Evolutionary conservation across 192 early-diverging fungal species (phyloP).

Genomic region (Entomortierella lignicola): DNA sequence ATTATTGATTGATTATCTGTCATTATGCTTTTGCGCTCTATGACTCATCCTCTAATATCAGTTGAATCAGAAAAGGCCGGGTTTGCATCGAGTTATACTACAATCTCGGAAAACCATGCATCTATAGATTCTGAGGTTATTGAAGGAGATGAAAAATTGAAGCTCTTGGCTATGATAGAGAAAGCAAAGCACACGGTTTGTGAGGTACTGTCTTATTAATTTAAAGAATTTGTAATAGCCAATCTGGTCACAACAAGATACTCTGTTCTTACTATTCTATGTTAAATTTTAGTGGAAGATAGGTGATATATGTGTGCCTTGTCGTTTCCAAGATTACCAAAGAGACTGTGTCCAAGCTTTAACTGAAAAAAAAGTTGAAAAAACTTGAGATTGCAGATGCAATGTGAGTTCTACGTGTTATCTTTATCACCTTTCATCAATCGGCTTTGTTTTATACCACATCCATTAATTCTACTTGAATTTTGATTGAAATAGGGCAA

Average conservation of each 20-base stretch:
- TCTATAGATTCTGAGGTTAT: slow-evolving; percentile 9
- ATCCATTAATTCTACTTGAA: background rate
- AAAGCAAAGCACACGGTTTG: background rate
- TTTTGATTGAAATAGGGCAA: slow-evolving; percentile 3
- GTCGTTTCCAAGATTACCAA: slow-evolving; percentile 18
- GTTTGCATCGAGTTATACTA: too few relatives aligned
- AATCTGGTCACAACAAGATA: slow-evolving; percentile 9
- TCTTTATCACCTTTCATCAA: background rate
- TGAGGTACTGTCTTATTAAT: slow-evolving; percentile 5
- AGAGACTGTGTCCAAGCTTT: slow-evolving; percentile 11
- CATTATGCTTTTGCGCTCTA: slow-evolving; percentile 8
- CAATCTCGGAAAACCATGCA: slow-evolving; percentile 7
- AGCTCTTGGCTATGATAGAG: slow-evolving; percentile 10
- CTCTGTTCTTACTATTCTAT: background rate
- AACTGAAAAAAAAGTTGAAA: slow-evolving; percentile 1
- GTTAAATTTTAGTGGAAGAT: slow-evolving; percentile 18
- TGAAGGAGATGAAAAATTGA: slow-evolving; percentile 2
- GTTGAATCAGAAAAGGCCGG: too few relatives aligned
- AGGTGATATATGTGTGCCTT: slow-evolving; percentile 3
- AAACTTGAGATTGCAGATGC: slow-evolving; percentile 13
- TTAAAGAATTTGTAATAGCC: background rate
- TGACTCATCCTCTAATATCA: too few relatives aligned
- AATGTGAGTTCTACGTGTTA: slow-evolving; percentile 13
- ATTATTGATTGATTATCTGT: slow-evolving; percentile 9
- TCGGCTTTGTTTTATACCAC: slow-evolving; percentile 2